A percentile compares a stretch with the other conserved stretches of the same genome.
These are phyloP conservation scores for Backusella parvicylindrica DNA, from an alignment of 192 early-diverging fungal genomes.

Conservation along the genomic window DNA sequence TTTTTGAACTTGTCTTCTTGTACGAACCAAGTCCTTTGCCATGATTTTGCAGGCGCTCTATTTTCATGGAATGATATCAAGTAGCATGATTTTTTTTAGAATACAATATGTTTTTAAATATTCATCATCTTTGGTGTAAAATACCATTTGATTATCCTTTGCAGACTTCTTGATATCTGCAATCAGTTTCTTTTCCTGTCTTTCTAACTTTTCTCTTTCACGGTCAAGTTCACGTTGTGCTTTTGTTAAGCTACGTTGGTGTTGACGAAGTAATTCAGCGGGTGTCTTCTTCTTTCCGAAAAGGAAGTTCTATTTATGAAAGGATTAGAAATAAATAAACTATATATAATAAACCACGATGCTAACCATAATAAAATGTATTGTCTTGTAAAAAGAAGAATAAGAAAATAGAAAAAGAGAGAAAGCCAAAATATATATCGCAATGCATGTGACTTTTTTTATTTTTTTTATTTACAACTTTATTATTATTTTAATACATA, in stretches of 20 bases:
- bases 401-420: neutral
- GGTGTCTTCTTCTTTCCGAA: conserved; percentile 84
- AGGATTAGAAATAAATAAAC: no score
- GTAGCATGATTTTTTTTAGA: conserved; percentile 8
- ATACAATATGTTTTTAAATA: neutral
- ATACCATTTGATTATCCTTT: conserved; percentile 87
- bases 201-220: conserved; percentile 84
- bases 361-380: neutral
- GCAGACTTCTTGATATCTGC: conserved; percentile 90
- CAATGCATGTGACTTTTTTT: neutral
- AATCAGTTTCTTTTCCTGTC: conserved; percentile 95
- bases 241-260: conserved; percentile 82
- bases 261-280: conserved; percentile 86
- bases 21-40: conserved; percentile 97
- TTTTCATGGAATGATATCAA: no score
- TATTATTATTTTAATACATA: neutral
- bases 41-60: conserved; percentile 89
- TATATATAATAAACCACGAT: neutral
- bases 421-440: neutral
- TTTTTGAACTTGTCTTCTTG: conserved; percentile 90
- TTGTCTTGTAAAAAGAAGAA: neutral
- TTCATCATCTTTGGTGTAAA: neutral
- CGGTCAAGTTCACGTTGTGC: conserved; percentile 92
- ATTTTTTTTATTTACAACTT: conserved; percentile 1
- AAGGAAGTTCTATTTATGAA: conserved; percentile 51